A percentile compares a stretch with the other conserved stretches of the same genome.
phyloP scores from a whole-genome alignment of 352 stramenopile species.

The Globisporangium parvum region DNA sequence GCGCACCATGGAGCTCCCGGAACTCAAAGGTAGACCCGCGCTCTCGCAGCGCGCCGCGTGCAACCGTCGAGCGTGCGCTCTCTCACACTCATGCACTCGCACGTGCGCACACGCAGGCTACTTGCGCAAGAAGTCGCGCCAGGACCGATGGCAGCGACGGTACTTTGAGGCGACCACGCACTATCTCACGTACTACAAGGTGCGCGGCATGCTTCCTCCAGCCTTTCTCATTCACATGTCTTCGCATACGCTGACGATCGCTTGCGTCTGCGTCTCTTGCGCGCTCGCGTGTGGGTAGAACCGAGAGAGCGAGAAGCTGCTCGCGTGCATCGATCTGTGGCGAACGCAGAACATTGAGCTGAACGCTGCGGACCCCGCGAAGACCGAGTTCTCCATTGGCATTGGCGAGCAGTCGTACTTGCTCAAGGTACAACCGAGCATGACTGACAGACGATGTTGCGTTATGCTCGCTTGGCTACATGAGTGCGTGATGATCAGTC shows the following conservation, averaged over 20 bases:
- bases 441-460: background rate
- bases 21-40: constrained; percentile 76
- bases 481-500: background rate
- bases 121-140: constrained; percentile 90
- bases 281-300: constrained; percentile 25
- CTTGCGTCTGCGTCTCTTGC: background rate
- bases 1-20: constrained; percentile 58
- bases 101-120: constrained; percentile 81
- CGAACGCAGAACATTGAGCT: constrained; percentile 78
- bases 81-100: background rate
- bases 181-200: constrained; percentile 99
- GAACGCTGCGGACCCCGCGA: constrained; percentile 39
- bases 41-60: background rate
- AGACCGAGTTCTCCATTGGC: constrained; percentile 78
- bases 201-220: constrained; percentile 13
- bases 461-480: too few species aligned
- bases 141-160: constrained; percentile 93
- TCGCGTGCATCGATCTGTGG: constrained; percentile 87
- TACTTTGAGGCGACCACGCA: constrained; percentile 98
- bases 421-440: constrained; percentile 37
- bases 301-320: constrained; percentile 78
- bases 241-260: too few species aligned
- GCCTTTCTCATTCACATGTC: background rate
- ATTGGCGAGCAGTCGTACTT: constrained; percentile 86
- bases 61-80: background rate